Conservation (phyloP, 139 green algal species). For the Auxenochlorella protothecoides region DNA sequence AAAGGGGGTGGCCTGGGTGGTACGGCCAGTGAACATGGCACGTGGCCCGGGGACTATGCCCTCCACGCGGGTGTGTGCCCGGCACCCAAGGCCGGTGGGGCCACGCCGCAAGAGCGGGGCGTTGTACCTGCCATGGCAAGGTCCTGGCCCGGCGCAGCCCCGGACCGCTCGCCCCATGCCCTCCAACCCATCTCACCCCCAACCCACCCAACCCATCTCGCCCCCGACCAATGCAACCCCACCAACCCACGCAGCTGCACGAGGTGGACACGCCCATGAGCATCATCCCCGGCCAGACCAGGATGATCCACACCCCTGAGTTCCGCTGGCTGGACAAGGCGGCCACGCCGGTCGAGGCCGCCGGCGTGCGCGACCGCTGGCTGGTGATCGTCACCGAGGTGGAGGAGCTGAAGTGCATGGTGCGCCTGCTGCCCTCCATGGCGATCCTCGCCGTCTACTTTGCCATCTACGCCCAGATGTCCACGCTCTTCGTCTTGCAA, state of each 20-base stretch:
- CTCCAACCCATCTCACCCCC: no score
- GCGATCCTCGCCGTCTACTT: conserved; percentile 72
- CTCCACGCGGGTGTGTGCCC: no score
- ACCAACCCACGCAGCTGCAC: conserved; percentile 1
- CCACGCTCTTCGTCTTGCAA: conserved; percentile 77
- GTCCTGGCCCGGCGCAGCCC: no score
- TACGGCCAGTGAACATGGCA: no score
- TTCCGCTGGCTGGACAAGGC: conserved; percentile 18
- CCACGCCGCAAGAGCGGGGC: no score
- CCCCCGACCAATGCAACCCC: no score
- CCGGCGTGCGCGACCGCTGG: conserved; percentile 1
- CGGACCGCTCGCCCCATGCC: no score
- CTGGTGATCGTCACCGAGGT: conserved; percentile 46
- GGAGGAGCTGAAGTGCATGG: conserved; percentile 80
- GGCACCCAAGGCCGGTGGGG: no score
- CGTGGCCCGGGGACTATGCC: no score
- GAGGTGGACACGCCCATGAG: conserved; percentile 10
- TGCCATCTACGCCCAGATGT: conserved; percentile 81
- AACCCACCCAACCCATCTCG: no score
- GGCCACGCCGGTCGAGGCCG: neutral
- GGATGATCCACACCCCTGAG: neutral
- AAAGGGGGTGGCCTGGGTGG: no score
- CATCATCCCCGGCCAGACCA: conserved; percentile 12
- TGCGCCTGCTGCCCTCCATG: conserved; percentile 77
- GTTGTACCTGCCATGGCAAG: no score